A percentile compares a stretch with the other conserved stretches of the same genome.
These are phyloP conservation scores for Colletotrichum echinochloae DNA, from an alignment of 2,329 filamentous ascomycete species.

Conservation along the genomic window DNA sequence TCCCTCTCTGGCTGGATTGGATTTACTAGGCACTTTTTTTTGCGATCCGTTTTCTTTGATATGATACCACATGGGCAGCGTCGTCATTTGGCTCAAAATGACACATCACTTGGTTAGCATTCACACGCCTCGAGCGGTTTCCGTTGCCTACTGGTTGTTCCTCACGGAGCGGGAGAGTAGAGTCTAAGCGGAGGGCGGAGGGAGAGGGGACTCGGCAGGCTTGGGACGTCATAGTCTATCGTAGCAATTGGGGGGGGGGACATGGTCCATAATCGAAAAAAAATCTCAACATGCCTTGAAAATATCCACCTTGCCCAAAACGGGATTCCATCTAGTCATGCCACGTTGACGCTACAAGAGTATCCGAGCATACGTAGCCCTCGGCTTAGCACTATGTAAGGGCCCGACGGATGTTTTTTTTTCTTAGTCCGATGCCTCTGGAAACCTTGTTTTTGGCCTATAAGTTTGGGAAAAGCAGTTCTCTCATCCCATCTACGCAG, in stretches of 20 bases:
- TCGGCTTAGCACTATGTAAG: conserved; percentile 14
- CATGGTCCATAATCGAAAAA: conserved; percentile 9
- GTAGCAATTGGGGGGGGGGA: conserved; percentile 13
- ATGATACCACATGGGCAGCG: conserved; percentile 41
- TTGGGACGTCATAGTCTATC: neutral
- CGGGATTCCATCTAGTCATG: neutral
- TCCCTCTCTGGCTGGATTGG: conserved; percentile 1
- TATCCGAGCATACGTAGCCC: neutral
- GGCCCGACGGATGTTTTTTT: neutral
- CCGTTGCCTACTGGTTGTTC: conserved; percentile 2
- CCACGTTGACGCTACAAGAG: neutral
- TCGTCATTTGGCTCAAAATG: conserved; percentile 32
- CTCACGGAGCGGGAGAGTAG: neutral
- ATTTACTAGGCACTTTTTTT: conserved; percentile 37
- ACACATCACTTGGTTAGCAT: neutral
- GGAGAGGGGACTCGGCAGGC: neutral
- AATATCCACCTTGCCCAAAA: too few relatives aligned
- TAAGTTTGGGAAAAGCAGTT: neutral
- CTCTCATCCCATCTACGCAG: neutral
- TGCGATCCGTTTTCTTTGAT: conserved; percentile 36
- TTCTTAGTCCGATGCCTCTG: conserved; percentile 13
- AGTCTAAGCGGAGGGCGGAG: too few relatives aligned
- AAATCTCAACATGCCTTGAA: neutral
- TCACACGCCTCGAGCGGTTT: conserved; percentile 12
- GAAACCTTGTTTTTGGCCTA: neutral